Base-by-base conservation (phyloP, 768 basidiomycete genomes). In the Pisolithus tinctorius region DNA sequence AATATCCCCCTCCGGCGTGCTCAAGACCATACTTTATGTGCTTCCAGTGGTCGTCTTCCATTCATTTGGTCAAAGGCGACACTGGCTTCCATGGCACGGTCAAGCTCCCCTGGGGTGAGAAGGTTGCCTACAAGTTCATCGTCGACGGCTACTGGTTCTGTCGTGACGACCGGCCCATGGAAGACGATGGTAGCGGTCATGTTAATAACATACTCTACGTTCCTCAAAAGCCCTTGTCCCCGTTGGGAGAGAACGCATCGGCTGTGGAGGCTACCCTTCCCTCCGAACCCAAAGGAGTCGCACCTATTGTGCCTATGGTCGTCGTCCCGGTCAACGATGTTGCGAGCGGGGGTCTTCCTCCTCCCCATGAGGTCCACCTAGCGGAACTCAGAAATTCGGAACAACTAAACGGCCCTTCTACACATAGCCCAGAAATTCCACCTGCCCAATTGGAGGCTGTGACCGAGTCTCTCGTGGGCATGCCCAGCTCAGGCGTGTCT, bases 91-190 rank as follows among this genome's bases (percentile, higher is more conserved):
- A 72, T 48, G 80, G 75, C 20, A 72, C 66, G 4, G 69, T 78
- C 23, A 61, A 68, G 45, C 70, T 89, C 29, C 83, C 84, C 1
- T 88, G 79, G 79, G 79, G 73, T 44, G 62, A 77, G 46, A 84
- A 80, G 59, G 69, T 87, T 51, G 60, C 71, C 6, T 92, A 86
- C 79, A 92, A 92, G 68, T 92, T 81, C 63, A 72, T 90, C 63
- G 87, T 91, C 48, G 89, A 92, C 62, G 83, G 82, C 34, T 59
- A 66, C 53, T 91, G 86, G 88, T 58, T 70, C 45, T 72, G 75
- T 44, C 73, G 74, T 44, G 72, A 76, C 34, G 73, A 74, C 53
- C 73, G 74, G 51, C 81, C 83, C 6, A 80, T 79, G 48, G 85
- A 87, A 65, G 61, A 68, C 1, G 87, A 90, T 59, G 63, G 65